Percentiles rank a stretch among this genome's conserved stretches.
Conservation (phyloP, 2,329 filamentous ascomycete species). For the Fusarium pilosicola region DNA sequence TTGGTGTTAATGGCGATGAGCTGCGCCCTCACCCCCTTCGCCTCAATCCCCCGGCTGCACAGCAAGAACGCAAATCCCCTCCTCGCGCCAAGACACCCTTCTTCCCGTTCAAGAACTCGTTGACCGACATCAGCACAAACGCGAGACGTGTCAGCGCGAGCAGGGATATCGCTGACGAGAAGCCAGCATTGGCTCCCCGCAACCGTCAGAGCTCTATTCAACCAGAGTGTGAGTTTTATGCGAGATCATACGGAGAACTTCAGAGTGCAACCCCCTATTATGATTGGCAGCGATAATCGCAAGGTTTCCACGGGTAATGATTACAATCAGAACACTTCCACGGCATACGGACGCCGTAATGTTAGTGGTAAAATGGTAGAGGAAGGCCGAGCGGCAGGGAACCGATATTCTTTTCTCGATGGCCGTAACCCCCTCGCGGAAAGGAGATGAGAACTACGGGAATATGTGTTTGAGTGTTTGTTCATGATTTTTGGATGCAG, state of each 20-base stretch:
- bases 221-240: conserved; percentile 59
- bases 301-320: conserved; percentile 71
- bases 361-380: conserved; percentile 80
- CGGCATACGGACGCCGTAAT: conserved; percentile 61
- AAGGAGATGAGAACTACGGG: conserved; percentile 10
- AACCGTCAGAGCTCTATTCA: conserved; percentile 59
- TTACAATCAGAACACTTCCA: conserved; percentile 51
- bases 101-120: conserved; percentile 44
- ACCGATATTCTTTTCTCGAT: conserved; percentile 41
- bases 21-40: conserved; percentile 64
- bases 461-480: conserved; percentile 16
- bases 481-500: conserved; percentile 12
- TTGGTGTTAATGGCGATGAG: conserved; percentile 42
- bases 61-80: conserved; percentile 20
- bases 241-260: conserved; percentile 69
- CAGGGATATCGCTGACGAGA: conserved; percentile 58
- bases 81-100: conserved; percentile 35
- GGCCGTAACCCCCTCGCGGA: conserved; percentile 31
- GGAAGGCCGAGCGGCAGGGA: conserved; percentile 65
- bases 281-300: conserved; percentile 60
- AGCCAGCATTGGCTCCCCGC: conserved; percentile 37
- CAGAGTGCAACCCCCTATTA: conserved; percentile 63
- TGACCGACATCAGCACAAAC: conserved; percentile 60
- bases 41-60: conserved; percentile 55
- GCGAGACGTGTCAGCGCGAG: conserved; percentile 55